A percentile compares a stretch with the other conserved stretches of the same genome.
These are phyloP conservation scores for Mycena alexandri DNA, from an alignment of 768 basidiomycete species.

Conservation along the genomic window DNA sequence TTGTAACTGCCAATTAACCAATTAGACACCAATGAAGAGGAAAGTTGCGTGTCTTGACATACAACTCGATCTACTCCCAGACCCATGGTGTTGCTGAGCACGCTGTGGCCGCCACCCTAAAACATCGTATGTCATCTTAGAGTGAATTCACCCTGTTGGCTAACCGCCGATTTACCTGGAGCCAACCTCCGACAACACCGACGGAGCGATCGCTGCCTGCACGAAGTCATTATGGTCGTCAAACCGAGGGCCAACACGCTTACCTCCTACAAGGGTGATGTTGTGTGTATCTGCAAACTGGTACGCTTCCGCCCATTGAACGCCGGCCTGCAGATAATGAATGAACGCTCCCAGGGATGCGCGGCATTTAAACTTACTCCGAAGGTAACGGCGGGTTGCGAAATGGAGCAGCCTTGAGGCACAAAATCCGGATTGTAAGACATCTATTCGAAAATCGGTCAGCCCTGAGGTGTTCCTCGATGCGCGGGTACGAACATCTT, in stretches of 20 bases:
- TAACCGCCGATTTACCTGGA: conserved; percentile 3
- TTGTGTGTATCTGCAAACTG: conserved; percentile 58
- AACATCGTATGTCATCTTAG: conserved; percentile 5
- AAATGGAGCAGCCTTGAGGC: conserved; percentile 10
- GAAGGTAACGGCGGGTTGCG: conserved; percentile 43
- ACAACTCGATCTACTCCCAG: conserved; percentile 62
- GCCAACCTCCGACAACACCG: conserved; percentile 41
- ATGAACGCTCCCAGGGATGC: background rate
- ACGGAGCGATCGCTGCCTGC: conserved; percentile 54
- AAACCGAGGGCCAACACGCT: background rate
- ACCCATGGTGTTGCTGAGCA: conserved; percentile 59
- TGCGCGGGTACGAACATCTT: conserved; percentile 43
- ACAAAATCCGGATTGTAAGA: conserved; percentile 4
- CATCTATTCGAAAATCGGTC: background rate
- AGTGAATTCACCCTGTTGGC: no score
- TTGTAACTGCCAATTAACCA: conserved; percentile 50
- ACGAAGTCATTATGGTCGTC: background rate
- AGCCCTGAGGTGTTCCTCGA: background rate
- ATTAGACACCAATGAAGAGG: background rate
- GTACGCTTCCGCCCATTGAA: conserved; percentile 59
- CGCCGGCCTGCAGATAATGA: conserved; percentile 51
- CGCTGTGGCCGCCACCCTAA: conserved; percentile 59
- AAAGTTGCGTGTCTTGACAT: conserved; percentile 28
- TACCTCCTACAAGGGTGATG: conserved; percentile 60
- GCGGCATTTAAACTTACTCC: conserved; percentile 44